phyloP scores from a whole-genome alignment of 1,284 basidiomycete genomes.

The Malassezia obtusa region DNA sequence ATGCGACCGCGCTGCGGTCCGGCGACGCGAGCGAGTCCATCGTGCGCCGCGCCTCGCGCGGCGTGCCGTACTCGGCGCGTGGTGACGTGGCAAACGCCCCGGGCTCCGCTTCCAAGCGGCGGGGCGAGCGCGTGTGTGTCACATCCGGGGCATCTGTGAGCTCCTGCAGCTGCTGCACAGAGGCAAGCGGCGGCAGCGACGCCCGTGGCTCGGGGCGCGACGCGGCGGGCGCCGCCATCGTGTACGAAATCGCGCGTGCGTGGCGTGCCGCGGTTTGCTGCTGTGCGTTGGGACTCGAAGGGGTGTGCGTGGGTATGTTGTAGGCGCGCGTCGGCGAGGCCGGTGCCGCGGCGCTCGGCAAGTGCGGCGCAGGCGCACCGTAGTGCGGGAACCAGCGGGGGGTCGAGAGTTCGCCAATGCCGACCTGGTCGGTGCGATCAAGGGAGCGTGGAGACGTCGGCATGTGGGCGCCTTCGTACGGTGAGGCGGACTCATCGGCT shows the following conservation, averaged over 20 bases:
- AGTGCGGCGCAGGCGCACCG: too few relatives aligned
- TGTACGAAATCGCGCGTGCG: slow-evolving; percentile 40
- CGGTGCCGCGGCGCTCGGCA: too few relatives aligned
- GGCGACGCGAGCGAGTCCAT: not conserved
- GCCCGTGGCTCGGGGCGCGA: slow-evolving; percentile 16
- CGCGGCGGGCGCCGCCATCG: slow-evolving; percentile 11
- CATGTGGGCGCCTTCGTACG: not conserved
- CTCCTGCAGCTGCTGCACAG: slow-evolving; percentile 1
- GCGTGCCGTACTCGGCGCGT: too few relatives aligned
- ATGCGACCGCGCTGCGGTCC: not conserved
- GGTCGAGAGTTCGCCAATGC: slow-evolving; percentile 93
- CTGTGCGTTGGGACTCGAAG: not conserved
- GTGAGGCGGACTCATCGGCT: too few relatives aligned
- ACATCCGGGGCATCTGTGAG: too few relatives aligned
- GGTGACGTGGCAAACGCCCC: too few relatives aligned
- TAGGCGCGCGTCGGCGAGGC: not conserved
- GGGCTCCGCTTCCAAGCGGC: too few relatives aligned
- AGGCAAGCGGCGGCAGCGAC: slow-evolving; percentile 6
- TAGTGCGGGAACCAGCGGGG: slow-evolving; percentile 62
- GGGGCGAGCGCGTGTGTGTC: too few relatives aligned
- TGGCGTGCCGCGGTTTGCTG: slow-evolving; percentile 21
- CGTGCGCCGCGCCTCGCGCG: too few relatives aligned
- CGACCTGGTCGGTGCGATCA: slow-evolving; percentile 77
- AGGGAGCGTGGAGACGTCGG: slow-evolving; percentile 33
- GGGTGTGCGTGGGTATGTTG: slow-evolving; percentile 4